Evolutionary conservation across 129 eudicot genomes (phyloP).

Genomic region (Logfia minima): DNA sequence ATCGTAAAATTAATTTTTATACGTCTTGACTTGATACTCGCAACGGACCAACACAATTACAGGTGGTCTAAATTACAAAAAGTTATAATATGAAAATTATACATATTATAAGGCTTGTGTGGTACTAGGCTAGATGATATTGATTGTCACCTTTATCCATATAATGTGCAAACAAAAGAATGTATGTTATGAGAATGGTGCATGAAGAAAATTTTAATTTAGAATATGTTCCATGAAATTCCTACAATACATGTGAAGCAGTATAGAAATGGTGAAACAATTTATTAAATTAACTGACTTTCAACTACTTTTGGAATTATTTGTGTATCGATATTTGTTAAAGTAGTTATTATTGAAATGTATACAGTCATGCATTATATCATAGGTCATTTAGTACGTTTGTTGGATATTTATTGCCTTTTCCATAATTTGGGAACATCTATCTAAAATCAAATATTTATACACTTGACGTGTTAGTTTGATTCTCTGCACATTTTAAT

Average conservation of each 20-base stretch:
- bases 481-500: too few relatives aligned
- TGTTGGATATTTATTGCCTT: conserved; percentile 30
- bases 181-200: background rate
- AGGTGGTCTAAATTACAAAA: background rate
- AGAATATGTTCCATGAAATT: conserved; percentile 21
- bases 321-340: conserved; percentile 13
- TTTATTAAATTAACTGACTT: conserved; percentile 25
- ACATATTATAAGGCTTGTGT: background rate
- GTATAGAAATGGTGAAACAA: conserved; percentile 26
- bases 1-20: too few relatives aligned
- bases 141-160: too few relatives aligned
- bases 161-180: background rate
- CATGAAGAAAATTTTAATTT: background rate
- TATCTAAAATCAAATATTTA: background rate
- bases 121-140: background rate
- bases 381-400: conserved; percentile 32
- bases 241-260: conserved; percentile 22
- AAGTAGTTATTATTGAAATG: background rate
- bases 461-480: background rate
- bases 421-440: background rate
- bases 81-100: background rate
- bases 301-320: conserved; percentile 30
- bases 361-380: conserved; percentile 24
- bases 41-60: too few relatives aligned
- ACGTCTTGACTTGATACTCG: too few relatives aligned